Conservation (phyloP, 1,139 yeast species). For the Zhuliangozyma parablackwelliae region DNA sequence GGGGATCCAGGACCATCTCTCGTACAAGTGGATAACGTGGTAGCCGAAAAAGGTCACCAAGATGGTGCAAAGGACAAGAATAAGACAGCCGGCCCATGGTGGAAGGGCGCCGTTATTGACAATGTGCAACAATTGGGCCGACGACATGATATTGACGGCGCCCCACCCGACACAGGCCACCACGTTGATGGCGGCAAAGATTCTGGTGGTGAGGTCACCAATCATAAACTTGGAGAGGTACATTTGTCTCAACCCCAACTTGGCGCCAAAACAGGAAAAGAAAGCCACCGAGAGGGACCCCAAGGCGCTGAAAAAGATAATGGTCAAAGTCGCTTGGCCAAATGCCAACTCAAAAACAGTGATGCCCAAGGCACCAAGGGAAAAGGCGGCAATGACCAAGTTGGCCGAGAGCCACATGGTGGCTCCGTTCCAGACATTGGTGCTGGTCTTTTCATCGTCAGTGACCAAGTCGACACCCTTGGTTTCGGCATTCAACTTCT, state of each 20-base stretch:
- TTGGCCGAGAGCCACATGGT: slow-evolving; percentile 94
- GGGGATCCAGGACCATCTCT: slow-evolving; percentile 88
- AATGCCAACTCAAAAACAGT: slow-evolving; percentile 52
- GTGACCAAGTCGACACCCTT: slow-evolving; percentile 69
- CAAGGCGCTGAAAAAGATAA: slow-evolving; percentile 66
- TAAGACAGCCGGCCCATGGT: slow-evolving; percentile 86
- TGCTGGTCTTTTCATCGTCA: slow-evolving; percentile 62
- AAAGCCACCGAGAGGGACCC: slow-evolving; percentile 81
- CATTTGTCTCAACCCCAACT: slow-evolving; percentile 86
- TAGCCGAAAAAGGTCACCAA: slow-evolving; percentile 84
- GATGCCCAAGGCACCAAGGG: slow-evolving; percentile 79
- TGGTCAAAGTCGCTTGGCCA: slow-evolving; percentile 60
- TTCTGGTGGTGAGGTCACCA: slow-evolving; percentile 72
- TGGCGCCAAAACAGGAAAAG: slow-evolving; percentile 80
- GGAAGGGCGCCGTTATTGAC: slow-evolving; percentile 71
- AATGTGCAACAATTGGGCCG: slow-evolving; percentile 79
- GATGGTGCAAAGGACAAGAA: slow-evolving; percentile 65
- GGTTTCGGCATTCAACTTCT: slow-evolving; percentile 50
- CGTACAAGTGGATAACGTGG: slow-evolving; percentile 74
- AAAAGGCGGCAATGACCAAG: slow-evolving; percentile 77
- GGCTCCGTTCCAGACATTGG: slow-evolving; percentile 63
- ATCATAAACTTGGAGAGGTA: slow-evolving; percentile 70
- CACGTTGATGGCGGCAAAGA: slow-evolving; percentile 73
- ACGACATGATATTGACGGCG: slow-evolving; percentile 85
- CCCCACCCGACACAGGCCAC: slow-evolving; percentile 96